Percentiles rank a stretch among this genome's conserved stretches.
Evolutionary conservation across 495 filamentous ascomycete genomes (phyloP).

Genomic region (Astrothelium subdiscretum): DNA sequence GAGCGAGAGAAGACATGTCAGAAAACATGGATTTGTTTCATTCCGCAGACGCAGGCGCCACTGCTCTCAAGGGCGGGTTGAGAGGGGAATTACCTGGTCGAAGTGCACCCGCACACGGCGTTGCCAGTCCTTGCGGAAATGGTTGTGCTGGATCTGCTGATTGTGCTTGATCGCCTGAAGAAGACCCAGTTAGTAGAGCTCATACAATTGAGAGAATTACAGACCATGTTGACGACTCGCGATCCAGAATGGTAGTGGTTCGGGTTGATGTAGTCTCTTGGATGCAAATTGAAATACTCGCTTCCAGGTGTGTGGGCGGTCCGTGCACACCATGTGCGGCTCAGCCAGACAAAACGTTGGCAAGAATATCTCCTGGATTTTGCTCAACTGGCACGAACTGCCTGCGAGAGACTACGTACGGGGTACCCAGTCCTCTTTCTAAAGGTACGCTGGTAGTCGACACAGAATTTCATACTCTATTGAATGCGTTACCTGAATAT

Average conservation of each 20-base stretch:
- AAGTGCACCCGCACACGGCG: conserved; percentile 96
- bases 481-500: no score
- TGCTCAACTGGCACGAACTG: no score
- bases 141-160: conserved; percentile 96
- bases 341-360: neutral
- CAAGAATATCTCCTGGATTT: neutral
- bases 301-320: neutral
- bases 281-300: neutral
- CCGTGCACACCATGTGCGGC: neutral
- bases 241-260: neutral
- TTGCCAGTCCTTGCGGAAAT: conserved; percentile 99
- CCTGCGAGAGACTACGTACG: no score
- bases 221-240: neutral
- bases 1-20: conserved; percentile 18
- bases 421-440: no score
- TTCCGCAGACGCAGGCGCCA: conserved; percentile 32
- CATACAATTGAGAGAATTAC: neutral
- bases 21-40: conserved; percentile 18
- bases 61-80: conserved; percentile 26
- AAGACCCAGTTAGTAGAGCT: neutral
- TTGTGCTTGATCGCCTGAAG: conserved; percentile 87
- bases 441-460: no score
- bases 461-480: no score
- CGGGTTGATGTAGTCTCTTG: neutral
- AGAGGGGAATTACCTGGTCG: conserved; percentile 76